Conservation (phyloP, 495 filamentous ascomycete species). For the Thermothielavioides terrestris region DNA sequence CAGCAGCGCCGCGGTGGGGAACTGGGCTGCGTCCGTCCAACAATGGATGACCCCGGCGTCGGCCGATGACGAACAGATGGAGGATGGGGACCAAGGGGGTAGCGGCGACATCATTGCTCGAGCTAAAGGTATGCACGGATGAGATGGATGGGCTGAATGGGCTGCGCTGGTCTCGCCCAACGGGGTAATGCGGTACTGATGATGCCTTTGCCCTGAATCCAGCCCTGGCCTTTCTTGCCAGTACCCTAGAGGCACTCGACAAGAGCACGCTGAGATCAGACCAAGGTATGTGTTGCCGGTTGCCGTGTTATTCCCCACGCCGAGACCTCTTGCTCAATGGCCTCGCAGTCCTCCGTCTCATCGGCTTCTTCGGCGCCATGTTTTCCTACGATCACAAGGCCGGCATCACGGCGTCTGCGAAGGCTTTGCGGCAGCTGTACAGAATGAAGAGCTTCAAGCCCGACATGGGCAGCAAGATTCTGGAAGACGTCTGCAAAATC, state of each 20-base stretch:
- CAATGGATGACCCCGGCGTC: constrained; percentile 36
- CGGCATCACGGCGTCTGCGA: constrained; percentile 39
- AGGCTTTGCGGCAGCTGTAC: constrained; percentile 36
- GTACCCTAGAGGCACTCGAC: constrained; percentile 35
- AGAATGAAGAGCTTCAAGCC: constrained; percentile 40
- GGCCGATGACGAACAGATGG: constrained; percentile 18
- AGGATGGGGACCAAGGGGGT: constrained; percentile 25
- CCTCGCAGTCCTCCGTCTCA: constrained; percentile 26
- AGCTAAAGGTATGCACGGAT: constrained; percentile 23
- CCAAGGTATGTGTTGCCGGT: constrained; percentile 17
- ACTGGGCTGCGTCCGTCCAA: constrained; percentile 42
- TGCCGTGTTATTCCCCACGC: not conserved
- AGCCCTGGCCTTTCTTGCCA: constrained; percentile 40
- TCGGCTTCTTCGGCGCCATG: constrained; percentile 42
- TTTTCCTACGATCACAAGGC: constrained; percentile 44
- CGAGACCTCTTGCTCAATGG: not conserved
- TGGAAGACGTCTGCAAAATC: constrained; percentile 34
- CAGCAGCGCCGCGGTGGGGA: constrained; percentile 34
- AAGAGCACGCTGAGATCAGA: constrained; percentile 31
- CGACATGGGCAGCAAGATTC: constrained; percentile 31
- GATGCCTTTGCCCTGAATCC: not conserved
- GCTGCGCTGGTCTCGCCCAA: not conserved
- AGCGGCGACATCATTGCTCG: constrained; percentile 37
- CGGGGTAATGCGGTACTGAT: not conserved
- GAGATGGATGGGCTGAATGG: not conserved